These are phyloP conservation scores for Penicillium ochrochloron DNA, from an alignment of 495 filamentous ascomycete genomes.

Conservation along the genomic window DNA sequence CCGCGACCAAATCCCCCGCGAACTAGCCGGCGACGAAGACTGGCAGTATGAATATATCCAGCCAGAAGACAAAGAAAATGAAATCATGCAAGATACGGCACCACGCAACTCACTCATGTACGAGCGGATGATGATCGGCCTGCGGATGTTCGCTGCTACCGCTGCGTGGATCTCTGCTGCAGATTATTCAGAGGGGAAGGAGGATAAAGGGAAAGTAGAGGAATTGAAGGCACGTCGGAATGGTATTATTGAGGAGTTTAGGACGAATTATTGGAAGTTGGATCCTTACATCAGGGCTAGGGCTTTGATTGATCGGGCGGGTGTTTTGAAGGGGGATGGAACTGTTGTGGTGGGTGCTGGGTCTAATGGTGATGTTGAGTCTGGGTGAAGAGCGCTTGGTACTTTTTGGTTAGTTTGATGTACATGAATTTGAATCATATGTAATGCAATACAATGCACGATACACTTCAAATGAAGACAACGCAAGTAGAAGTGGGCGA, in stretches of 20 bases:
- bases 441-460: background rate
- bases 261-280: slow-evolving; percentile 72
- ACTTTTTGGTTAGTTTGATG: background rate
- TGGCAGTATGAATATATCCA: slow-evolving; percentile 83
- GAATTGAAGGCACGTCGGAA: slow-evolving; percentile 59
- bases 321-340: slow-evolving; percentile 60
- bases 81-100: slow-evolving; percentile 64
- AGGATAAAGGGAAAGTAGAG: slow-evolving; percentile 33
- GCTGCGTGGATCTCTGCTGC: slow-evolving; percentile 62
- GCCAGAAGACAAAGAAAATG: slow-evolving; percentile 73
- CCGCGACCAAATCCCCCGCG: slow-evolving; percentile 66
- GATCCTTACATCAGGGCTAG: slow-evolving; percentile 68
- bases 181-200: slow-evolving; percentile 5
- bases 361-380: background rate
- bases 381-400: background rate
- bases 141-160: slow-evolving; percentile 69
- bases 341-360: background rate
- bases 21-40: slow-evolving; percentile 81
- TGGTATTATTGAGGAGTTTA: slow-evolving; percentile 44
- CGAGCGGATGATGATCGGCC: slow-evolving; percentile 60
- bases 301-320: slow-evolving; percentile 65
- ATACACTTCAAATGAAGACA: background rate
- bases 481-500: background rate
- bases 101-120: slow-evolving; percentile 61
- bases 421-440: background rate